phyloP scores from a whole-genome alignment of 2,329 filamentous ascomycete species.

The Myotisia sp. region DNA sequence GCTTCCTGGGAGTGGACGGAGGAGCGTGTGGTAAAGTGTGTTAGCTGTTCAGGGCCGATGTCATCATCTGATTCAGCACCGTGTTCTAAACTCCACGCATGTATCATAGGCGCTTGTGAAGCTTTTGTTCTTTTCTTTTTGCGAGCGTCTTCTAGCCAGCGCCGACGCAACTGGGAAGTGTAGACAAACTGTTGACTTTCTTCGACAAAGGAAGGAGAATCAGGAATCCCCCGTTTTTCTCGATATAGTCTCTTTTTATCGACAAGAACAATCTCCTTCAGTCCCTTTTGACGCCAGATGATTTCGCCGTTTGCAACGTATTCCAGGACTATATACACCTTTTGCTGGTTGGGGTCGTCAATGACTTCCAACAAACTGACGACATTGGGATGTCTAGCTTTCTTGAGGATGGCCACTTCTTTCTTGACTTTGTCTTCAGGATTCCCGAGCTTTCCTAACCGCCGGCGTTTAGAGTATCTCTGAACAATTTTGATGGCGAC shows the following conservation, averaged over 20 bases:
- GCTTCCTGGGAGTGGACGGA: slow-evolving; percentile 32
- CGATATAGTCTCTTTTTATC: slow-evolving; percentile 68
- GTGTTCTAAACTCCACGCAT: slow-evolving; percentile 75
- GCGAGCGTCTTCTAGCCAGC: slow-evolving; percentile 41
- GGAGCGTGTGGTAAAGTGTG: slow-evolving; percentile 19
- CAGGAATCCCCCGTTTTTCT: slow-evolving; percentile 59
- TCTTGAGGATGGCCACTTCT: slow-evolving; percentile 96
- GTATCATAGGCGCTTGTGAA: slow-evolving; percentile 38
- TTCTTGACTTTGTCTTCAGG: slow-evolving; percentile 66
- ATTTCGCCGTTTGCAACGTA: slow-evolving; percentile 91
- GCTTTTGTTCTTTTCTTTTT: slow-evolving; percentile 47
- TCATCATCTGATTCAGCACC: slow-evolving; percentile 48
- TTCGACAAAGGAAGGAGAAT: slow-evolving; percentile 42
- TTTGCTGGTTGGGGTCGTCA: slow-evolving; percentile 87
- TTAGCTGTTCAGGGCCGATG: slow-evolving; percentile 18
- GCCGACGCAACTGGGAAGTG: slow-evolving; percentile 23
- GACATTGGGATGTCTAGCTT: slow-evolving; percentile 93
- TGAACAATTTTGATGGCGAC: slow-evolving; percentile 99
- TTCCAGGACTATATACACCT: slow-evolving; percentile 96
- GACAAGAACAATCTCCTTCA: slow-evolving; percentile 66
- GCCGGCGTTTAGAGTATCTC: slow-evolving; percentile 80
- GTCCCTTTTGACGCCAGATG: slow-evolving; percentile 78
- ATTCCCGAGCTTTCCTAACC: slow-evolving; percentile 62
- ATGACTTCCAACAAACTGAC: slow-evolving; percentile 93
- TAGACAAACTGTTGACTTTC: slow-evolving; percentile 30